phyloP scores from a whole-genome alignment of 768 basidiomycete species.

The Strobilomyces echinocephalus region DNA sequence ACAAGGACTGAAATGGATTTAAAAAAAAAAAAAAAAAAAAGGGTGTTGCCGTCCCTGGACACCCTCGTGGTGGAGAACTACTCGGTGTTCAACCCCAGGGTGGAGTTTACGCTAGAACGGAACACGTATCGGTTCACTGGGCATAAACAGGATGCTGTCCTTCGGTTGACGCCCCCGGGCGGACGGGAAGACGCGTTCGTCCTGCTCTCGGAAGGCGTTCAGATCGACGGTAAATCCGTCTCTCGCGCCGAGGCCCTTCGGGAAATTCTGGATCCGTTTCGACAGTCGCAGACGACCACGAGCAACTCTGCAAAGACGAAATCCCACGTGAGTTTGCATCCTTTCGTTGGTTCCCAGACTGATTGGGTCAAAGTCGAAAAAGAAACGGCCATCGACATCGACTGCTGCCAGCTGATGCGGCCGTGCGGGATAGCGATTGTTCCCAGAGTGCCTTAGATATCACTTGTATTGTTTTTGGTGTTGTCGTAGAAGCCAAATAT shows the following conservation, averaged over 20 bases:
- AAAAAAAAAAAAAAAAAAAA: no score
- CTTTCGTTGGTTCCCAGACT: neutral
- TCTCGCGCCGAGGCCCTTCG: conserved; percentile 17
- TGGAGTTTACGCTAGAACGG: conserved; percentile 24
- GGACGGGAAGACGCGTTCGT: conserved; percentile 18
- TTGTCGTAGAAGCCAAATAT: neutral
- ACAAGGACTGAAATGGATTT: no score
- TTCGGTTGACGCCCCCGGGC: conserved; percentile 13
- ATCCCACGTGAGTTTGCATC: conserved; percentile 10
- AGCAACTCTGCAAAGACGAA: conserved; percentile 11
- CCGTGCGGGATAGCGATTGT: neutral
- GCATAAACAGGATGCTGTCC: conserved; percentile 18
- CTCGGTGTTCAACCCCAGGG: conserved; percentile 12
- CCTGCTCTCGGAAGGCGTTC: conserved; percentile 16
- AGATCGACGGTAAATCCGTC: conserved; percentile 22
- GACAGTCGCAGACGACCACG: neutral
- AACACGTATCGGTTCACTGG: conserved; percentile 19
- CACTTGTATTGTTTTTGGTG: neutral
- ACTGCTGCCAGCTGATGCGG: conserved; percentile 4
- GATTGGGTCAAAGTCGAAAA: conserved; percentile 14
- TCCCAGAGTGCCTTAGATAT: neutral
- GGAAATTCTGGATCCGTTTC: conserved; percentile 20
- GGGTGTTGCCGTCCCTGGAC: conserved; percentile 17
- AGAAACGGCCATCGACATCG: conserved; percentile 5
- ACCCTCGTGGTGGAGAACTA: conserved; percentile 25